phyloP scores from a whole-genome alignment of 2,329 filamentous ascomycete genomes.

The Hypoxylon sp. region DNA sequence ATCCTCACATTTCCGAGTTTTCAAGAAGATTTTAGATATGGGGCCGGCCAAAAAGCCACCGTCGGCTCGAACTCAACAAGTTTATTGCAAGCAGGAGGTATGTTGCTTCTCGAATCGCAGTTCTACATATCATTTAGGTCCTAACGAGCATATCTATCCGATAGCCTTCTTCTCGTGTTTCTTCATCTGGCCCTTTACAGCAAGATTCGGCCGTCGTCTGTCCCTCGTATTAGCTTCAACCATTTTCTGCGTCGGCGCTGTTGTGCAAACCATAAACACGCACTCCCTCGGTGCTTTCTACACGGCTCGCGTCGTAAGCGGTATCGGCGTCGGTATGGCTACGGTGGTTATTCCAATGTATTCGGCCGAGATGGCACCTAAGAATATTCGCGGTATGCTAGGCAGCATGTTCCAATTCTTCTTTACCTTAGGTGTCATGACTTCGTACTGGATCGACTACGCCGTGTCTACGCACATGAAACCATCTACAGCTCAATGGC shows the following conservation, averaged over 20 bases:
- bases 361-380: conserved; percentile 63
- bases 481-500: conserved; percentile 63
- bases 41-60: conserved; percentile 50
- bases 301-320: conserved; percentile 56
- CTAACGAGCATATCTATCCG: neutral
- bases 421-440: conserved; percentile 61
- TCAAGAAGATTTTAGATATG: conserved; percentile 57
- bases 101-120: conserved; percentile 1
- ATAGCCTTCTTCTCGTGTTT: conserved; percentile 61
- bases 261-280: conserved; percentile 59
- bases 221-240: conserved; percentile 59
- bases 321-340: conserved; percentile 56
- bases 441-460: conserved; percentile 64
- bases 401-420: conserved; percentile 62
- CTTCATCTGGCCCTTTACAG: conserved; percentile 61
- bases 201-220: conserved; percentile 58
- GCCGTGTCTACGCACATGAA: conserved; percentile 60
- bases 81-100: conserved; percentile 60
- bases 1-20: conserved; percentile 59
- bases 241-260: conserved; percentile 62
- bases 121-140: neutral
- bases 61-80: conserved; percentile 60
- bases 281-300: conserved; percentile 58
- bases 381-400: conserved; percentile 59
- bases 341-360: conserved; percentile 63